A percentile compares a stretch with the other conserved stretches of the same genome.
These are phyloP conservation scores for Prunus yedoensis DNA, from an alignment of 331 rosid genomes.

Conservation along the genomic window DNA sequence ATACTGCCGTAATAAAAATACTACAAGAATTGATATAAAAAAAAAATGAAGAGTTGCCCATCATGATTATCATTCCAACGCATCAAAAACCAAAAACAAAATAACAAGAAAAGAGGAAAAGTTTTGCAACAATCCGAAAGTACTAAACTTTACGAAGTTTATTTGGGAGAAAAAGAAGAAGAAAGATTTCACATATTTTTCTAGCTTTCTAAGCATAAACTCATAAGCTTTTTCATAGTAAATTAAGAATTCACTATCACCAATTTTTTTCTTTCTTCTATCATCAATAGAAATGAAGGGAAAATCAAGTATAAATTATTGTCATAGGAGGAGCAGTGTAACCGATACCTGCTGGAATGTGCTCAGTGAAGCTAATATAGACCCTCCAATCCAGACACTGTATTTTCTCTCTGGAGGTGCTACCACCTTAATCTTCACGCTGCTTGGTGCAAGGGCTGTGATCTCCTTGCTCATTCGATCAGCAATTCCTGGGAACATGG, in stretches of 20 bases:
- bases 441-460: slow-evolving; percentile 28
- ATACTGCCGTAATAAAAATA: not conserved
- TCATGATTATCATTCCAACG: not conserved
- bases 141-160: not conserved
- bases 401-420: slow-evolving; percentile 33
- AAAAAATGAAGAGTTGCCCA: not conserved
- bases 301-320: not conserved
- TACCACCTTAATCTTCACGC: slow-evolving; percentile 28
- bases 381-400: slow-evolving; percentile 32
- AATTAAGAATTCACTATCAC: not conserved
- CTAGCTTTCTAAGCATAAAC: not conserved
- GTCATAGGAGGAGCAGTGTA: not conserved
- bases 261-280: not conserved
- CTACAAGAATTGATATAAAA: not conserved
- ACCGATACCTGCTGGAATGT: slow-evolving; percentile 26
- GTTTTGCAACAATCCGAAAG: not conserved
- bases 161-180: too few species aligned
- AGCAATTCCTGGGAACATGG: slow-evolving; percentile 25
- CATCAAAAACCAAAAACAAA: not conserved
- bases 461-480: slow-evolving; percentile 29
- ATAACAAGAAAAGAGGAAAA: too few species aligned
- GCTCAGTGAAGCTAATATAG: slow-evolving; percentile 25
- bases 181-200: not conserved
- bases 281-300: not conserved
- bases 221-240: not conserved